Base-by-base conservation (phyloP, 139 green algal species). In the Chlamydomonas incerta region DNA sequence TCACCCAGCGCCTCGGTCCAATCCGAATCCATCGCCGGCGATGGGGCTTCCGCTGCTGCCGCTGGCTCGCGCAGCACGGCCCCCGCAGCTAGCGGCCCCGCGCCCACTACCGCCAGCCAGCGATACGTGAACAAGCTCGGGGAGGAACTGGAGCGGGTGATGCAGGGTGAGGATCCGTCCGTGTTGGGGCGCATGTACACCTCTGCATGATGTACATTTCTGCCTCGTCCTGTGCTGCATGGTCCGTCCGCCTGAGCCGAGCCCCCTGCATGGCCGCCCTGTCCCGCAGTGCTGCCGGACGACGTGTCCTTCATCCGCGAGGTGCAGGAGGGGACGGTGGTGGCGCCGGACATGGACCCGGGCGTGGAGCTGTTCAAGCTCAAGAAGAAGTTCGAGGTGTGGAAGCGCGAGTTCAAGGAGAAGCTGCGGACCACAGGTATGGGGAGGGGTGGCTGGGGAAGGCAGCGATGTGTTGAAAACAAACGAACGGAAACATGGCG, bases 351-450 rank as follows among this genome's bases (percentile, higher is more conserved):
- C 26, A 94, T 95, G 91, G 90, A 94, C 81, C 90, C 92, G 0
- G 75, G 86, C 29, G 46, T 83, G 60, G 92, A 95, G 89, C 80
- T 95, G 31, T 69, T 79, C 72, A 90, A 88, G 46, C 88, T 95
- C 33, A 72, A 88, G 69, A 81, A 88, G 74, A 90, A 91, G n/a
- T 95, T 92, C 72, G 88, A 93, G 47, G 65, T 90, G 21, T 95
- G 92, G 92, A 90, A 93, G 67, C 79, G 73, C 34, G 90, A 94
- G 52, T 95, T 95, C 83, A 93, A 93, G 79, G 87, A 86, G 69
- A 86, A 86, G 67, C 68, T 86, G 34, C 52, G 68, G 17, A 86
- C 80, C 21, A 86, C 80, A 62, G 80, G 80, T 86, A 20, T 47
- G 63, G 4, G 55, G 50, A 14, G 50, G 50, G 50, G 11, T 57